Base-by-base conservation (phyloP, 208 protist species). In the Endotrypanum monterogeii region DNA sequence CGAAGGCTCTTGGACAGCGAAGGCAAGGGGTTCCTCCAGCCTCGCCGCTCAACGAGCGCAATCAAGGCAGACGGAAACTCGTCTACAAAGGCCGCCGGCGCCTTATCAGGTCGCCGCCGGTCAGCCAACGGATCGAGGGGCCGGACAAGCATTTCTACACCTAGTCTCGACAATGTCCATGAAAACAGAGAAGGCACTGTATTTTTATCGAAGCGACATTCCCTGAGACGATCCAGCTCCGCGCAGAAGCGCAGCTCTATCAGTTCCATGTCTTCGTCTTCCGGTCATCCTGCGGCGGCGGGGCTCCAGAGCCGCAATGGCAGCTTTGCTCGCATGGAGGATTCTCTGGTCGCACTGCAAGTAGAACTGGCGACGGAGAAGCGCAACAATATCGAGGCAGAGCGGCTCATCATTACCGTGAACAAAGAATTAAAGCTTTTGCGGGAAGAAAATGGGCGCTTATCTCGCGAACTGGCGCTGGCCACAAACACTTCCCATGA, bases 321-420 rank as follows among this genome's bases (percentile, higher is more conserved):
- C 48, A 89, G 85, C 66, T 51, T 83, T 11, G 66, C n/a, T 20
- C 83, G 81, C 63, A 66, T 88, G 18, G 86, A 88, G 62, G 72
- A 65, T 16, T 80, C 74, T 1, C 74, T 91, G 14, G 63, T 81
- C 9, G 81, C 73, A 9, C 67, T 89, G 51, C 91, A 95, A 70
- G 41, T 91, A 14, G 86, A 89, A 60, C 73, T 93, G 39, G 89
- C 89, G 58, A 80, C 80, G 28, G 88, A 95, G 73, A 95, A 95
- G 69, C 69, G 82, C 61, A 78, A 85, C 70, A 95, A 93, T 77
- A 92, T 95, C 44, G 83, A 86, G 56, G 87, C 87, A 4, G 85
- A 93, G 71, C 81, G 85, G 50, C 81, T 79, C 30, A 80, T 92
- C 28, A 69, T 75, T 18, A 68, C 78, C 4, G 73, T 93, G 39